Base-by-base conservation (phyloP, 83 land plant species). In the Picea engelmannii region DNA sequence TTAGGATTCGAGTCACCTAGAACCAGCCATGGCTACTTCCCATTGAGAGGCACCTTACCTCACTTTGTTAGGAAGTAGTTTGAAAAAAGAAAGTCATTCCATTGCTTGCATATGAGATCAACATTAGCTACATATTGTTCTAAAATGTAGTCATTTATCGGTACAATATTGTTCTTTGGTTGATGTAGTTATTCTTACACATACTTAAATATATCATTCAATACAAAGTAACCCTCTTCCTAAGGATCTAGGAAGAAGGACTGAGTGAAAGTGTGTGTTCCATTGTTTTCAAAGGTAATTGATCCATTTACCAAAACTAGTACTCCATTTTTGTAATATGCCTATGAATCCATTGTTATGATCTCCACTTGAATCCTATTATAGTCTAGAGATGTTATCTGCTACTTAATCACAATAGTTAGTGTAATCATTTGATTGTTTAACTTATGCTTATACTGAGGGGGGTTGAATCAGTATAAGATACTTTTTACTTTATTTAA, bases 171-270 rank as follows among this genome's bases (percentile, higher is more conserved):
- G 13, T 66, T 17, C 82, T 78, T 62, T 17, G 62, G 25, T 0
- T 2, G 23, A 18, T 58, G 1, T 67, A 31, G 78, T 24, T 65
- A 15, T 52, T 73, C 87, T 44, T 83, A 90, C 62, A 88, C 63
- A 66, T 86, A 92, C 61, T 86, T 80, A 67, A 90, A 92, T 2
- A 90, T 81, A 79, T 90, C 94, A 84, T 90, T 92, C 24, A 88
- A 65, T 9, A 92, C 94, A 80, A 77, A 90, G 62, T 85, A 90
- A 0, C 91, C 85, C 42, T 86, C 84, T 63, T 85, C 85, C 82
- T 92, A 92, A 4, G 90, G 94, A 67, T 92, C 95, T 21, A 92
- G 88, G 38, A 92, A 86, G 59, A 90, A 90, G 0, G 87, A 76
- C 77, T 90, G 91, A 21, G 85, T 81, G 64, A 93, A 90, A 59